Evolutionary conservation across 192 early-diverging fungal species (phyloP).

Genomic region (Lobulomyces angularis): DNA sequence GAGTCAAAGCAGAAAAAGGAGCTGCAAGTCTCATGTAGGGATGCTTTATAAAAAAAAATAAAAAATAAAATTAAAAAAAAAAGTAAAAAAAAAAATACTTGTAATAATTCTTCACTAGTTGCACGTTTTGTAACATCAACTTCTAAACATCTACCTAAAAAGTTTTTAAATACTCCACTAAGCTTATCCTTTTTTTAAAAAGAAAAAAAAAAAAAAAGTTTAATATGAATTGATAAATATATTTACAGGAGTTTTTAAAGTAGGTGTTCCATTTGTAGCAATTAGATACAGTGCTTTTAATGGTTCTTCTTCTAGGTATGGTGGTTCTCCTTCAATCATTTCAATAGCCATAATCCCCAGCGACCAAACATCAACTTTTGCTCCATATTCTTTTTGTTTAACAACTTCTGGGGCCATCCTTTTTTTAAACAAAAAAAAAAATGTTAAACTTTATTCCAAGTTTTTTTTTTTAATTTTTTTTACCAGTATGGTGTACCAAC

Average conservation of each 20-base stretch:
- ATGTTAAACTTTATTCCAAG: not conserved
- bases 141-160: constrained; percentile 81
- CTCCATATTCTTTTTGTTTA: constrained; percentile 76
- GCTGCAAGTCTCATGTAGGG: constrained; percentile 75
- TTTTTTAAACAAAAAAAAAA: constrained; percentile 3
- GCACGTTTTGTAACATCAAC: constrained; percentile 82
- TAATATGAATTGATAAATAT: no score
- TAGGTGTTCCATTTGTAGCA: constrained; percentile 89
- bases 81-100: constrained; percentile 19
- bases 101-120: constrained; percentile 62
- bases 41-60: constrained; percentile 37
- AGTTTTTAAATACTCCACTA: constrained; percentile 73
- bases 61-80: not conserved
- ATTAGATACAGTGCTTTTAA: constrained; percentile 52
- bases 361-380: constrained; percentile 96
- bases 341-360: constrained; percentile 96
- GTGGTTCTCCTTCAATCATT: constrained; percentile 95
- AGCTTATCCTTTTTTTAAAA: constrained; percentile 68
- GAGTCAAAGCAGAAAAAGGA: constrained; percentile 58
- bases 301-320: constrained; percentile 90
- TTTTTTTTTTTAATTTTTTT: no score
- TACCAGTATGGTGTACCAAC: constrained; percentile 71
- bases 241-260: constrained; percentile 74
- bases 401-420: constrained; percentile 99
- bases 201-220: no score